A percentile compares a stretch with the other conserved stretches of the same genome.
Conservation (phyloP, 2,329 filamentous ascomycete species). For the Aspergillus texensis region DNA sequence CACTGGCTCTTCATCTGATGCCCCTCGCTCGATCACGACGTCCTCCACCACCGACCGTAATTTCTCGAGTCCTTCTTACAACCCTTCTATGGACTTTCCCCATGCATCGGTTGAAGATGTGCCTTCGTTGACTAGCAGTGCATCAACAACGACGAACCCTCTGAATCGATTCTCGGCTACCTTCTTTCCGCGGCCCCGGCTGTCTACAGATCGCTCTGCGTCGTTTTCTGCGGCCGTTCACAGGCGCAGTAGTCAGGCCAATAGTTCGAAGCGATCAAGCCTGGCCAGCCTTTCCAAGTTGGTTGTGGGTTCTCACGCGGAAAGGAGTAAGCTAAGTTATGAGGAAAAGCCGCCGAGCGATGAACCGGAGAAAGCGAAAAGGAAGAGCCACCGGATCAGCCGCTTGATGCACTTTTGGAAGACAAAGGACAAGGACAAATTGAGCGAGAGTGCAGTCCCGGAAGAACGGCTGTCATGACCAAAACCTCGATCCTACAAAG, state of each 20-base stretch:
- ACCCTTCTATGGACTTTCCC: conserved; percentile 41
- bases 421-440: conserved; percentile 48
- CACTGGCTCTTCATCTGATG: conserved; percentile 45
- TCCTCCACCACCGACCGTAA: conserved; percentile 46
- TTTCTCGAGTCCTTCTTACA: conserved; percentile 39
- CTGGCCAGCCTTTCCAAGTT: conserved; percentile 53
- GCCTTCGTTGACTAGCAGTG: conserved; percentile 53
- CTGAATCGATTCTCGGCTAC: conserved; percentile 47
- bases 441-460: conserved; percentile 20
- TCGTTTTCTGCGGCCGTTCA: conserved; percentile 47
- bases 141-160: conserved; percentile 50
- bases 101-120: conserved; percentile 53
- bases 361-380: conserved; percentile 43
- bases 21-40: conserved; percentile 44
- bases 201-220: conserved; percentile 47
- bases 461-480: conserved; percentile 28
- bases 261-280: conserved; percentile 49
- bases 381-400: conserved; percentile 49
- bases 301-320: conserved; percentile 46
- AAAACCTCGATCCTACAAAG: conserved; percentile 19
- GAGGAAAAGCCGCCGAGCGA: conserved; percentile 48
- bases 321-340: conserved; percentile 48
- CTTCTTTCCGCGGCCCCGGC: conserved; percentile 43
- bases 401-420: conserved; percentile 55
- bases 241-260: conserved; percentile 42